These are phyloP conservation scores for Aspergillus jensenii DNA, from an alignment of 2,329 filamentous ascomycete species.

Conservation along the genomic window DNA sequence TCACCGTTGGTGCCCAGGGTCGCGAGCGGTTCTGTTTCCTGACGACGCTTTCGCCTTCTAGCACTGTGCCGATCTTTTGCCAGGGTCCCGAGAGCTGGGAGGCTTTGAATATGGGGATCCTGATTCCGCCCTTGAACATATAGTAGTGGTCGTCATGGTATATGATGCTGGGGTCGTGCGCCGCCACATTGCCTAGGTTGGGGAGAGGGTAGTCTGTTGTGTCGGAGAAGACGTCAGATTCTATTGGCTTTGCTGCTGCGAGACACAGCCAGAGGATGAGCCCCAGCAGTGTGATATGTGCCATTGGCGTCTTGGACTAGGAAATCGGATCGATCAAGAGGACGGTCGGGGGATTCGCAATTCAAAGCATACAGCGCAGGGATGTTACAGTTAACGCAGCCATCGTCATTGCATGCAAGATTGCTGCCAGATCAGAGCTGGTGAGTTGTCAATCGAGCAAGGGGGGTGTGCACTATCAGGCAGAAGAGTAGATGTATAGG, in stretches of 20 bases:
- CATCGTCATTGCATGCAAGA: not conserved
- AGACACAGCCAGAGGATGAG: constrained; percentile 15
- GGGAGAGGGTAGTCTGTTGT: constrained; percentile 27
- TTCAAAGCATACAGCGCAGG: not conserved
- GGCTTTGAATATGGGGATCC: constrained; percentile 28
- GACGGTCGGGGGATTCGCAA: not conserved
- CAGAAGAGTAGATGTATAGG: no score
- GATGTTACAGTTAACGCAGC: not conserved
- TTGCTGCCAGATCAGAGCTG: no score
- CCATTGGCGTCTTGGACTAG: not conserved
- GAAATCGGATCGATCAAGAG: not conserved
- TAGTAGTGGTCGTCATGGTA: constrained; percentile 30
- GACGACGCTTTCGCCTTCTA: constrained; percentile 31
- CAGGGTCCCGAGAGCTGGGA: constrained; percentile 32
- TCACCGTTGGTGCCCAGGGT: constrained; percentile 38
- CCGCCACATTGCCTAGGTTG: constrained; percentile 28
- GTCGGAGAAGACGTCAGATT: constrained; percentile 23
- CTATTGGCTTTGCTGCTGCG: constrained; percentile 11
- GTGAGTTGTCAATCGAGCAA: no score
- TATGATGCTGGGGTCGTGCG: constrained; percentile 37
- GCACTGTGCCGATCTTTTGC: constrained; percentile 31
- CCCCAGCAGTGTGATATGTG: constrained; percentile 1
- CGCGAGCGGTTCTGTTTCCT: constrained; percentile 28
- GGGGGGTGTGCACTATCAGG: no score
- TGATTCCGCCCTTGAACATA: constrained; percentile 33